phyloP scores from a whole-genome alignment of 1,284 basidiomycete genomes.

The Pseudozyma sp. region DNA sequence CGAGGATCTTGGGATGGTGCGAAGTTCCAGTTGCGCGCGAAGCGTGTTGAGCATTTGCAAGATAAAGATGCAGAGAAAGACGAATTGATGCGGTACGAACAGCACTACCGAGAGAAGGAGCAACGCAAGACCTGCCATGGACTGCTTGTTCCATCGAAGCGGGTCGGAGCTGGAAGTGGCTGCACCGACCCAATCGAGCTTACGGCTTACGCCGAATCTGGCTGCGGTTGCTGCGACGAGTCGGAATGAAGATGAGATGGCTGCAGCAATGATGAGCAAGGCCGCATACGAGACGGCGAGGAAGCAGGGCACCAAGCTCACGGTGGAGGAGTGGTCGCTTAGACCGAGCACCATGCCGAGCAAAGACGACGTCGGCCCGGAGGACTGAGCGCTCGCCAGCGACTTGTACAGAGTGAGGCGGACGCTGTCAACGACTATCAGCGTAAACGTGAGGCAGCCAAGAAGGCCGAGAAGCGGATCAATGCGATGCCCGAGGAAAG shows the following conservation, averaged over 20 bases:
- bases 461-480: constrained; percentile 31
- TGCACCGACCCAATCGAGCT: constrained; percentile 22
- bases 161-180: constrained; percentile 26
- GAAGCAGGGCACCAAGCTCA: constrained; percentile 29
- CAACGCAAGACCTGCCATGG: constrained; percentile 74
- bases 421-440: constrained; percentile 22
- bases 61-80: constrained; percentile 82
- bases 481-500: constrained; percentile 11
- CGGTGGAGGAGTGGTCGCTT: constrained; percentile 19
- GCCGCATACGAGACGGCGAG: constrained; percentile 33
- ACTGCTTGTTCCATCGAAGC: constrained; percentile 29
- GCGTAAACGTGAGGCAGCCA: constrained; percentile 5
- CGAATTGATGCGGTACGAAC: constrained; percentile 88
- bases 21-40: constrained; percentile 48
- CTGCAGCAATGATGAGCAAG: constrained; percentile 24
- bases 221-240: constrained; percentile 18
- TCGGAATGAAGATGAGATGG: constrained; percentile 30
- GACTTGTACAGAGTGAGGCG: constrained; percentile 24
- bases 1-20: background rate
- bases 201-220: constrained; percentile 14
- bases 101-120: constrained; percentile 79
- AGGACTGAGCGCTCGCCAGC: constrained; percentile 8
- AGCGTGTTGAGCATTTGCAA: constrained; percentile 75
- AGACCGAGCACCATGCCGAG: constrained; percentile 45
- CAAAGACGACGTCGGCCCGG: constrained; percentile 28